Conservation (phyloP, 1,139 yeast species). For the Candida sp. region DNA sequence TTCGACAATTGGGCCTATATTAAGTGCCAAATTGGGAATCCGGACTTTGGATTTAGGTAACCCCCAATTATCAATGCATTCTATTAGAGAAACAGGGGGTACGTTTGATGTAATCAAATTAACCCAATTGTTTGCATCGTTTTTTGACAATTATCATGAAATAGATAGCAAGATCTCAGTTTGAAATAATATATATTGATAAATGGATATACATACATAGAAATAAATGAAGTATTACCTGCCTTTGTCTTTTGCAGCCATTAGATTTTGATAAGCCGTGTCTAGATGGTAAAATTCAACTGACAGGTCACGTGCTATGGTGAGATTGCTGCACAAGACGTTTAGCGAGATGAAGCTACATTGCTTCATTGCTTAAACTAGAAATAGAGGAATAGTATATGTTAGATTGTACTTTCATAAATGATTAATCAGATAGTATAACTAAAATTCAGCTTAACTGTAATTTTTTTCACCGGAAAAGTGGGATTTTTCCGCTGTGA, state of each 20-base stretch:
- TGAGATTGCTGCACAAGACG: neutral
- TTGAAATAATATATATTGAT: neutral
- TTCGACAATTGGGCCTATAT: conserved; percentile 92
- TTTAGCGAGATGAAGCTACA: too few species aligned
- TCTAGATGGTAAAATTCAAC: neutral
- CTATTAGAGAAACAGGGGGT: conserved; percentile 93
- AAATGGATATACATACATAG: neutral
- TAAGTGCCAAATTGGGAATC: conserved; percentile 85
- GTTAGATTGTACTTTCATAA: too few species aligned
- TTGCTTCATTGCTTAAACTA: too few species aligned
- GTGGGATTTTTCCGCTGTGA: neutral
- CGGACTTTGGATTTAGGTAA: conserved; percentile 91
- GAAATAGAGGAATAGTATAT: too few species aligned
- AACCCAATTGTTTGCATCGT: conserved; percentile 58
- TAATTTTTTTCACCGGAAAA: neutral
- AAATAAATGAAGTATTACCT: neutral
- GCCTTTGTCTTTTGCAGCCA: neutral
- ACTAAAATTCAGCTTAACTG: too few species aligned
- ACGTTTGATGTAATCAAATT: conserved; percentile 66
- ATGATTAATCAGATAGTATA: too few species aligned
- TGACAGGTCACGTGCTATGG: neutral
- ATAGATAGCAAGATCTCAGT: conserved; percentile 22
- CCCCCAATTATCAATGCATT: conserved; percentile 95
- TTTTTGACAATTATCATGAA: conserved; percentile 41
- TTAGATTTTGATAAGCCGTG: too few species aligned